Evolutionary conservation across 352 stramenopile species (phyloP).

Genomic region (Globisporangium sylvaticum): DNA sequence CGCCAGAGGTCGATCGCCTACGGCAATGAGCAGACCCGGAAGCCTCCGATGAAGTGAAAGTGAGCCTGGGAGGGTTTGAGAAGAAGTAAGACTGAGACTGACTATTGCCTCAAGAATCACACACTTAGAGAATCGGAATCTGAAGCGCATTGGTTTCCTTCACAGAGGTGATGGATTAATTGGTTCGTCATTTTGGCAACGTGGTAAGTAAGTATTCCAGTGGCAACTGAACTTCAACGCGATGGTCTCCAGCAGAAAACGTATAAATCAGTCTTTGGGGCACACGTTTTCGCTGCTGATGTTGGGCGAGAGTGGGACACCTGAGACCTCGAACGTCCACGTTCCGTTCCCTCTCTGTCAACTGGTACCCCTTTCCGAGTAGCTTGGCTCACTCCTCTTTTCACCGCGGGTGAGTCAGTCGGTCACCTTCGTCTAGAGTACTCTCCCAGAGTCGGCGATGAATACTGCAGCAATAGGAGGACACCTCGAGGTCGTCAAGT

Average conservation of each 20-base stretch:
- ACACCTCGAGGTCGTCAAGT: background rate
- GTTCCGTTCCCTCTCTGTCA: background rate
- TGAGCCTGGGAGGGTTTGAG: no score
- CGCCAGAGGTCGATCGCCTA: constrained; percentile 8
- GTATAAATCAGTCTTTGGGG: background rate
- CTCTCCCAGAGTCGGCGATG: background rate
- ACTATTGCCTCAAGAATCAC: background rate
- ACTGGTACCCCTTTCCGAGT: background rate
- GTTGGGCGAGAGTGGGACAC: background rate
- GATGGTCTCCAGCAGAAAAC: background rate
- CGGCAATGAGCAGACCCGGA: constrained; percentile 12
- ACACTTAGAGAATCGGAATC: background rate
- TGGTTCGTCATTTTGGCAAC: background rate
- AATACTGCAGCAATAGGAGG: background rate
- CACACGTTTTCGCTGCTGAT: no score
- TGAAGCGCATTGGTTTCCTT: background rate
- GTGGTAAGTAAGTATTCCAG: background rate
- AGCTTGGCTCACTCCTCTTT: background rate
- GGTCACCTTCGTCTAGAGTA: background rate
- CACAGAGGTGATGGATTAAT: background rate
- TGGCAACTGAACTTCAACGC: background rate
- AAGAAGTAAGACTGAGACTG: no score
- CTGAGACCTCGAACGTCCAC: background rate
- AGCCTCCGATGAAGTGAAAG: constrained; percentile 1
- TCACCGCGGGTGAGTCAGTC: background rate